Base-by-base conservation (phyloP, 176 grass and related monocot species). In the Hordeum vulgare region DNA sequence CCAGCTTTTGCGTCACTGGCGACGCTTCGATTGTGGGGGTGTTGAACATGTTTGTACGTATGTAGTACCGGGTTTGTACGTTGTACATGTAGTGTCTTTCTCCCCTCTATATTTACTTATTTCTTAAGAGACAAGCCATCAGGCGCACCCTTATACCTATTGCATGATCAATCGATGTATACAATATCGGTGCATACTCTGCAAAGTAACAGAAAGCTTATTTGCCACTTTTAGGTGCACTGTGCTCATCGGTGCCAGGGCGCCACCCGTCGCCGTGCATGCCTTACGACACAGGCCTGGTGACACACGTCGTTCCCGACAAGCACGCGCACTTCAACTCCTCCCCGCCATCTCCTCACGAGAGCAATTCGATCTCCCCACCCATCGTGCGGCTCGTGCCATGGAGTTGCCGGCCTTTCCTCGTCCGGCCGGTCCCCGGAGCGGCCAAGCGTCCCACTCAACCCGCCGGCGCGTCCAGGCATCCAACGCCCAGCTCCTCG, bases 401-500 rank as follows among this genome's bases (percentile, higher is more conserved):
- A 90, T 86, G 79, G 57, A 77, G 15, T 44, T 56, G 40, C 39
- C 64, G 29, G 45, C 56, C 10, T 1, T 64, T 5, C 26, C 37
- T 6, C 3, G 40, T 39, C 47, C 7, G 11, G 26, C 51, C 27
- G 31, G 35, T 1, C 29, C 7, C 18, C 57, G 57, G 12, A 31
- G 58, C 23, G 49, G 41, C 47, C 83, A 79, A 27, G 65, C 45
- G 8, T 3, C 40, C 66, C 15, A 54, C 58, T 26, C 59, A 7
- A 59, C 69, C 23, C 51, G 71, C 51, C 84, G 73, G 29, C 78
- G 76, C 13, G 63, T 81, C 17, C 80, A 87, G 31, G 21, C 77
- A 72, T 87, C 86, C 69, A 77, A 14, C 36, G 11, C 62, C 12
- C 81, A 90, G 62, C 53, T 94, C 13, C 37, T 94, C 49, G 84